These are phyloP conservation scores for Bipolaris zeicola DNA, from an alignment of 2,329 filamentous ascomycete genomes.

Conservation along the genomic window DNA sequence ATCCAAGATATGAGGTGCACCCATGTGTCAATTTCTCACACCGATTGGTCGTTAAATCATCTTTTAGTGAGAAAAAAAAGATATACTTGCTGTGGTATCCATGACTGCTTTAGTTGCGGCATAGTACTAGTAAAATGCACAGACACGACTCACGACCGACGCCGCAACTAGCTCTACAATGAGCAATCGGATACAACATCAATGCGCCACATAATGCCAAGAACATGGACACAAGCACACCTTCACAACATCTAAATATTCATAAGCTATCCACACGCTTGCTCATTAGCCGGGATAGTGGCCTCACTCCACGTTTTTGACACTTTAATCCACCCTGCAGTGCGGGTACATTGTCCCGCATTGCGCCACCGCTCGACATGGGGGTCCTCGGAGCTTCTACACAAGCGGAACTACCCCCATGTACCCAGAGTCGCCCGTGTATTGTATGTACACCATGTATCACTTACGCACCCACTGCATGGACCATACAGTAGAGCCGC, in stretches of 20 bases:
- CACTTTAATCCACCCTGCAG: background rate
- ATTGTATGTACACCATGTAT: too few species aligned
- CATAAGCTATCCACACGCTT: background rate
- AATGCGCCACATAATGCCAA: slow-evolving; percentile 1
- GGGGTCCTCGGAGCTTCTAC: background rate
- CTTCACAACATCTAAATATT: background rate
- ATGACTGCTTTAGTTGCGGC: slow-evolving; percentile 6
- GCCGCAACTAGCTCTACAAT: slow-evolving; percentile 6
- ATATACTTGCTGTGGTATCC: background rate
- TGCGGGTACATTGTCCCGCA: background rate
- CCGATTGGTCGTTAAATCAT: background rate
- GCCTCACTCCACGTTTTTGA: background rate
- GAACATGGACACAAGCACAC: slow-evolving; percentile 5
- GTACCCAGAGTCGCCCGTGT: background rate
- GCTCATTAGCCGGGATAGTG: background rate
- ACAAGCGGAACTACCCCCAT: slow-evolving; percentile 4
- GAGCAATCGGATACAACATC: slow-evolving; percentile 4
- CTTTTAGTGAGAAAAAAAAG: background rate
- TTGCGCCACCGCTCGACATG: background rate
- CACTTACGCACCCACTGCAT: background rate
- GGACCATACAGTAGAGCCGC: slow-evolving; percentile 1
- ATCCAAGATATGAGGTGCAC: background rate
- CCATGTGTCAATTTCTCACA: background rate
- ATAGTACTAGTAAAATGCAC: background rate
- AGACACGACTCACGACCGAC: slow-evolving; percentile 12